A percentile compares a stretch with the other conserved stretches of the same genome.
These are phyloP conservation scores for Podospora fimiseda DNA, from an alignment of 495 filamentous ascomycete species.

Conservation along the genomic window DNA sequence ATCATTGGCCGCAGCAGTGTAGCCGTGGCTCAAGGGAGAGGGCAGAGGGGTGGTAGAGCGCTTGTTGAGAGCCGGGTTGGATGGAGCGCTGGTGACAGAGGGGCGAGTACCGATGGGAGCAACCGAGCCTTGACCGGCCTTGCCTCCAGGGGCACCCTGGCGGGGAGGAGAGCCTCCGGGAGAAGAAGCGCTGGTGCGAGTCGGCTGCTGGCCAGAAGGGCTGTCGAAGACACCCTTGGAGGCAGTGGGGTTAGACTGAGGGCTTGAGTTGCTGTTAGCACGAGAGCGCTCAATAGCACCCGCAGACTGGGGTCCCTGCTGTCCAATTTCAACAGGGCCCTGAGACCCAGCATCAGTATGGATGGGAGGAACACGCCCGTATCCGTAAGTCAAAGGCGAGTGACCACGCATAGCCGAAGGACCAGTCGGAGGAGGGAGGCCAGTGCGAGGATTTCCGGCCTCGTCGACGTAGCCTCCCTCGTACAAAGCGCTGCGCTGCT, in stretches of 20 bases:
- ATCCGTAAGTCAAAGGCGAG: slow-evolving; percentile 47
- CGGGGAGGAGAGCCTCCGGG: slow-evolving; percentile 83
- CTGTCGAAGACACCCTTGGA: slow-evolving; percentile 60
- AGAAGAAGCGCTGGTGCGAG: slow-evolving; percentile 82
- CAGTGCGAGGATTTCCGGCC: slow-evolving; percentile 44
- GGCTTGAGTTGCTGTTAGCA: slow-evolving; percentile 79
- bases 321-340: slow-evolving; percentile 41
- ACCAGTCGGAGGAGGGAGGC: slow-evolving; percentile 41
- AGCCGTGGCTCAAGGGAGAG: slow-evolving; percentile 79
- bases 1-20: slow-evolving; percentile 45
- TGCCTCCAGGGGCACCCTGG: slow-evolving; percentile 48
- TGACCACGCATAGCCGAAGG: slow-evolving; percentile 48
- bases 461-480: slow-evolving; percentile 65
- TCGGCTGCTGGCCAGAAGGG: slow-evolving; percentile 62
- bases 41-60: slow-evolving; percentile 84
- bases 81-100: slow-evolving; percentile 42
- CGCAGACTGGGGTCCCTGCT: slow-evolving; percentile 35
- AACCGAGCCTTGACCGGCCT: slow-evolving; percentile 49
- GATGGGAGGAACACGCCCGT: slow-evolving; percentile 37
- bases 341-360: slow-evolving; percentile 39
- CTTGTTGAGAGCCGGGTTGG: slow-evolving; percentile 70
- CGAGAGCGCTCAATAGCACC: slow-evolving; percentile 61
- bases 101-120: slow-evolving; percentile 94
- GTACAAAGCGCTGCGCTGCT: slow-evolving; percentile 89
- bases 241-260: slow-evolving; percentile 63